Evolutionary conservation across 768 basidiomycete genomes (phyloP).

Genomic region (Tylopilus sp.): DNA sequence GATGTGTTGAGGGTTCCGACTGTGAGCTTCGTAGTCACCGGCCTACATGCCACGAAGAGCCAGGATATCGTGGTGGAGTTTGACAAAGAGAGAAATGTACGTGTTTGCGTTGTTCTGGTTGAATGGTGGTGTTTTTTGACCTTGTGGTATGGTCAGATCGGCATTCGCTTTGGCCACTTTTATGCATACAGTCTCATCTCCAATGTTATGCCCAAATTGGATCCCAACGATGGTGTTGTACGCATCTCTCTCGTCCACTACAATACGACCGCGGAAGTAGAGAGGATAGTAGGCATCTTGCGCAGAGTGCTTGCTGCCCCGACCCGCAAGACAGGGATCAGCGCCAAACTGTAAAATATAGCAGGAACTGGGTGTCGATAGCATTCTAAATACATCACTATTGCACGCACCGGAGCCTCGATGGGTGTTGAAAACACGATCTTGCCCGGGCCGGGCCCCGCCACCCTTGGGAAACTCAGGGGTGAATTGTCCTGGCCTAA

Average conservation of each 20-base stretch:
- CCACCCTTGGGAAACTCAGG: neutral
- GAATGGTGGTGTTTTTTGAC: neutral
- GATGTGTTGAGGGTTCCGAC: slow-evolving; percentile 56
- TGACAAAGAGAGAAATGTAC: slow-evolving; percentile 59
- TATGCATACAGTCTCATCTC: slow-evolving; percentile 67
- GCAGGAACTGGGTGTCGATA: no score
- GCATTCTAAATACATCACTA: no score
- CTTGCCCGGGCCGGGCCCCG: neutral
- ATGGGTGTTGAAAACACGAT: no score
- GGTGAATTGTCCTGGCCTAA: neutral
- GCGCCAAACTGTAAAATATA: neutral
- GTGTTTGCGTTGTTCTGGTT: slow-evolving; percentile 23
- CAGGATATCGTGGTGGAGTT: slow-evolving; percentile 61
- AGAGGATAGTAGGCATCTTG: slow-evolving; percentile 53
- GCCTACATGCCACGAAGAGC: slow-evolving; percentile 53
- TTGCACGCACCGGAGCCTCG: no score
- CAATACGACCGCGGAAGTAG: slow-evolving; percentile 70
- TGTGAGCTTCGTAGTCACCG: slow-evolving; percentile 66
- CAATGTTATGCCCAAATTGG: slow-evolving; percentile 51
- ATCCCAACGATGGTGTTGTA: slow-evolving; percentile 63
- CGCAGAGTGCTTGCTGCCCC: slow-evolving; percentile 42
- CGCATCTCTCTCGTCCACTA: slow-evolving; percentile 78
- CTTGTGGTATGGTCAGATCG: slow-evolving; percentile 44
- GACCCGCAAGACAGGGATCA: neutral
- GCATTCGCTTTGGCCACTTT: slow-evolving; percentile 76